Base-by-base conservation (phyloP, 441 rosid species). In the Geranium incanum region DNA sequence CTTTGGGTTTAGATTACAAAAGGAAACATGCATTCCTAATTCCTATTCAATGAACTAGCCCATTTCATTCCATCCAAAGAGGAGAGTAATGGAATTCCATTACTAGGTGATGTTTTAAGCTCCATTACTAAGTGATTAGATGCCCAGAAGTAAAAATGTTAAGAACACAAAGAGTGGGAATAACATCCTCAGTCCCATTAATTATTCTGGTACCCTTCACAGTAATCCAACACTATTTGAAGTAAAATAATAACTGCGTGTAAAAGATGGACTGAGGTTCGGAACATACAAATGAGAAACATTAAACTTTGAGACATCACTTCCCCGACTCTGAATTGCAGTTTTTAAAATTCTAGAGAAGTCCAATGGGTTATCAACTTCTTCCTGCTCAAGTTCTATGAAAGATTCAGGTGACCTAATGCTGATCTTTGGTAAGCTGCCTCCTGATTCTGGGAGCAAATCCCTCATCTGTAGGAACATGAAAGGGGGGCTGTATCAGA, bases 351-450 rank as follows among this genome's bases (percentile, higher is more conserved):
- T 83, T 81, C 75, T 83, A 74, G 87, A 83, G 79, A 88, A 92
- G 77, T 88, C 96, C 67, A 87, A 68, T 43, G 92, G 93, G 78
- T 85, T 87, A 77, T 87, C 90, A 72, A 86, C 90, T 78, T 87
- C 88, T 78, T 82, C 92, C 80, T 85, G 90, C 19, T 73, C 82
- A 67, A 92, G 80, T 78, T 92, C 96, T 77, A 85, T 50, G 74
- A 77, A 78, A 77, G 82, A 75, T 68, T 90, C 94, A 2, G 71
- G 77, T 45, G 82, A 81, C 57, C 86, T 90, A 77, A 95, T 81
- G 78, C 71, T 66, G 68, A 92, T 76, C 85, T 87, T 92, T 36
- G 88, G 84, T 77, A 83, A 78, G 79, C 68, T 78, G 82, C 79
- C 81, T 72, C 78, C 86, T 66, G 86, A 81, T 75, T 83, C 87